Conservation (phyloP, 768 basidiomycete genomes). For the Rhodocollybia butyracea region DNA sequence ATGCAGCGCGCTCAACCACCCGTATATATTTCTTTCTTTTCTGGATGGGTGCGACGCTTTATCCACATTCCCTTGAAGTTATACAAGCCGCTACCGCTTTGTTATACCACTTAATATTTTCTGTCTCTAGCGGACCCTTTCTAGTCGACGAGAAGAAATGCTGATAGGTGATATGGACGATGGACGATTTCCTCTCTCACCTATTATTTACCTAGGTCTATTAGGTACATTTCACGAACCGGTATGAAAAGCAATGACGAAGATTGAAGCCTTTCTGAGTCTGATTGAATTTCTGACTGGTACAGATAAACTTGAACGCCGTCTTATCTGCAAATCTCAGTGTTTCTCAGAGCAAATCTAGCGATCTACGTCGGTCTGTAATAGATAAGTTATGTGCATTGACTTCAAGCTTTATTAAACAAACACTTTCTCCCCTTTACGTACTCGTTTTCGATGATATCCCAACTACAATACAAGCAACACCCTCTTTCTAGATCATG, state of each 20-base stretch:
- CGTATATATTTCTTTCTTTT: background rate
- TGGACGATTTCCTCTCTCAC: slow-evolving; percentile 1
- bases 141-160: background rate
- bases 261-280: no score
- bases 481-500: background rate
- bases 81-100: background rate
- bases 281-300: no score
- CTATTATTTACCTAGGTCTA: background rate
- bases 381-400: slow-evolving; percentile 3
- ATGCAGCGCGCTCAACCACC: background rate
- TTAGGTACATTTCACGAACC: slow-evolving; percentile 5
- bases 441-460: background rate
- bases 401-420: background rate
- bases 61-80: slow-evolving; percentile 2
- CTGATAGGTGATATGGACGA: background rate
- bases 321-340: no score
- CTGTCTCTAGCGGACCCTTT: background rate
- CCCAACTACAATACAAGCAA: background rate
- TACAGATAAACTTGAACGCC: no score
- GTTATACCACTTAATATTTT: slow-evolving; percentile 5
- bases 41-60: background rate
- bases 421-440: background rate
- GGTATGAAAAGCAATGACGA: slow-evolving; percentile 8
- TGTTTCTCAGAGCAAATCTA: no score
- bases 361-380: background rate